Evolutionary conservation across 768 basidiomycete genomes (phyloP).

Genomic region (Arthromyces matolae): DNA sequence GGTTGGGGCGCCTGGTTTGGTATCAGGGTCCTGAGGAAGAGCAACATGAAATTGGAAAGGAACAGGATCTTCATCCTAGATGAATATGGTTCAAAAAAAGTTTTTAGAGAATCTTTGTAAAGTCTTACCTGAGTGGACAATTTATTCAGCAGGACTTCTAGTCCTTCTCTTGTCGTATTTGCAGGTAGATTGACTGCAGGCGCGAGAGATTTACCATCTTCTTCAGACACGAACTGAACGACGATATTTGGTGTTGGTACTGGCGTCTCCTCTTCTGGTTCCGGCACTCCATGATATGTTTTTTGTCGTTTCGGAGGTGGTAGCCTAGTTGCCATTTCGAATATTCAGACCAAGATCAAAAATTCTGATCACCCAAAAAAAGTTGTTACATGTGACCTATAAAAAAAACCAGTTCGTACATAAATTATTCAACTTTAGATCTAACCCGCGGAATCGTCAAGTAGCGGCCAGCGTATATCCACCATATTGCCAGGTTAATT

Average conservation of each 20-base stretch:
- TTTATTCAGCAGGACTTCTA: constrained; percentile 89
- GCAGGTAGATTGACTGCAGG: constrained; percentile 89
- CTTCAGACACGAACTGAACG: constrained; percentile 90
- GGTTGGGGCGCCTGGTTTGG: constrained; percentile 55
- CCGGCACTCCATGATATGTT: constrained; percentile 69
- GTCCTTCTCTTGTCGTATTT: constrained; percentile 75
- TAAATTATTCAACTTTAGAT: too few relatives aligned
- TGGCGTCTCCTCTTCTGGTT: constrained; percentile 50
- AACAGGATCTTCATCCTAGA: constrained; percentile 80
- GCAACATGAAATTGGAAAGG: constrained; percentile 90
- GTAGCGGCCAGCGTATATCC: constrained; percentile 19
- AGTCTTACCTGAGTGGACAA: constrained; percentile 65
- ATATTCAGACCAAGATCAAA: neutral
- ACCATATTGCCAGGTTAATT: constrained; percentile 18
- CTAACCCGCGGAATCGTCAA: constrained; percentile 9
- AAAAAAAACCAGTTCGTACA: too few relatives aligned
- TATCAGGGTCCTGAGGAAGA: constrained; percentile 53
- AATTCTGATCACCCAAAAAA: neutral
- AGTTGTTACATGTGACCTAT: neutral
- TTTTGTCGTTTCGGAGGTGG: constrained; percentile 90
- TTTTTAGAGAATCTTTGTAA: constrained; percentile 1
- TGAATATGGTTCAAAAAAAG: constrained; percentile 18
- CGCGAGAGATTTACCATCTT: constrained; percentile 76
- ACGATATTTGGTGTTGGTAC: constrained; percentile 61
- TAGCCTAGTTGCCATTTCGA: constrained; percentile 72